A percentile compares a stretch with the other conserved stretches of the same genome.
Evolutionary conservation across 2,329 filamentous ascomycete species (phyloP).

Genomic region (Venturia oleaginea): DNA sequence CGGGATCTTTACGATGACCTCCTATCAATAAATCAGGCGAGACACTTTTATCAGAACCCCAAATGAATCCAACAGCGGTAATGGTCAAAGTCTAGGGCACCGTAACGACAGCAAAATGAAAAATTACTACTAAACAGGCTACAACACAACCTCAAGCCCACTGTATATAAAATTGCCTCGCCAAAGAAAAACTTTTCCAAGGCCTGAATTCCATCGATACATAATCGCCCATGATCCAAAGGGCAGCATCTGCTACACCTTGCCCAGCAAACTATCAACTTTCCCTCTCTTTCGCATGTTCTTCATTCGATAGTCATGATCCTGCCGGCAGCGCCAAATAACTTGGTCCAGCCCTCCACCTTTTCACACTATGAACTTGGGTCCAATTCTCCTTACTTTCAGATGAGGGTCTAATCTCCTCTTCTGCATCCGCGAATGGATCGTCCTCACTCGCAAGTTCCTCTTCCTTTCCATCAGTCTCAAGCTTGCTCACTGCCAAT

Average conservation of each 20-base stretch:
- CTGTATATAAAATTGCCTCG: background rate
- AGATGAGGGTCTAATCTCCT: background rate
- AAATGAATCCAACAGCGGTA: no score
- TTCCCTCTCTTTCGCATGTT: background rate
- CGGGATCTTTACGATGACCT: no score
- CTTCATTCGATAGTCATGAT: background rate
- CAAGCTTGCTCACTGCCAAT: slow-evolving; percentile 55
- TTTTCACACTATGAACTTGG: slow-evolving; percentile 55
- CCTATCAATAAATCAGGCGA: no score
- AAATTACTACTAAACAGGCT: background rate
- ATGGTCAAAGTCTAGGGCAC: no score
- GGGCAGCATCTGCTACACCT: background rate
- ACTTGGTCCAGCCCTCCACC: slow-evolving; percentile 59
- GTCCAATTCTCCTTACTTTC: slow-evolving; percentile 46
- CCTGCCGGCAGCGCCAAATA: slow-evolving; percentile 45
- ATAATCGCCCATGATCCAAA: background rate
- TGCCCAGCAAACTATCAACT: background rate
- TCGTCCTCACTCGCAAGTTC: slow-evolving; percentile 41
- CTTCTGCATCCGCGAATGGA: slow-evolving; percentile 60
- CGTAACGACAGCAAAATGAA: background rate
- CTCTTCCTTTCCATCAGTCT: slow-evolving; percentile 18
- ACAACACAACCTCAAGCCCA: background rate
- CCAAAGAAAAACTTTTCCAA: background rate
- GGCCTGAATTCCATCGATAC: background rate
- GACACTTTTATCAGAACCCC: no score